phyloP scores from a whole-genome alignment of 495 filamentous ascomycete species.

The Chaetomidium leptoderma region DNA sequence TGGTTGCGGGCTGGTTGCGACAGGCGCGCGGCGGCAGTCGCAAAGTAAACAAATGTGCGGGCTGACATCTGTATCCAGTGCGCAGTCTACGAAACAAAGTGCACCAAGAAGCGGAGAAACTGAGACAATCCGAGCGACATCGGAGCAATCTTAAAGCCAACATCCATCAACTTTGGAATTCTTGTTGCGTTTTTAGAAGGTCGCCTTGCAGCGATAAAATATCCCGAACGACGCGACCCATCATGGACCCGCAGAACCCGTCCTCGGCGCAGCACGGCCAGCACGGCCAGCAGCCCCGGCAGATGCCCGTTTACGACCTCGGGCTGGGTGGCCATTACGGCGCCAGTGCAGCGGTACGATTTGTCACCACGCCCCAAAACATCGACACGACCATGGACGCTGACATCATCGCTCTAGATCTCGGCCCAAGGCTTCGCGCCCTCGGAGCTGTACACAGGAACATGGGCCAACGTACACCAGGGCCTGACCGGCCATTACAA shows the following conservation, averaged over 20 bases:
- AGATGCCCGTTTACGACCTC: slow-evolving; percentile 67
- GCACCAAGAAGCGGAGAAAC: slow-evolving; percentile 7
- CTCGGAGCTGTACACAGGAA: slow-evolving; percentile 83
- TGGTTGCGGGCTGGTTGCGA: slow-evolving; percentile 14
- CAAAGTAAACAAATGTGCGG: slow-evolving; percentile 32
- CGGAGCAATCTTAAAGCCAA: not conserved
- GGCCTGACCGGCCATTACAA: slow-evolving; percentile 88
- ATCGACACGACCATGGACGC: not conserved
- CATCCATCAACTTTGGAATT: not conserved
- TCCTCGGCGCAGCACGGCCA: slow-evolving; percentile 35
- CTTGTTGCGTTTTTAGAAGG: not conserved
- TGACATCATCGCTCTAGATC: slow-evolving; percentile 19
- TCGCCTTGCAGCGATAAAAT: slow-evolving; percentile 2
- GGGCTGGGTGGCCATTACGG: slow-evolving; percentile 85
- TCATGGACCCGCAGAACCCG: slow-evolving; percentile 49
- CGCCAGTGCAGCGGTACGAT: slow-evolving; percentile 74
- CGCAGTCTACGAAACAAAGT: not conserved
- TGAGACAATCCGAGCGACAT: slow-evolving; percentile 7
- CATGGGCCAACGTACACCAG: slow-evolving; percentile 97
- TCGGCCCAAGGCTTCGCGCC: slow-evolving; percentile 76
- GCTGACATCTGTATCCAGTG: not conserved
- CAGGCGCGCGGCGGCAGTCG: not conserved
- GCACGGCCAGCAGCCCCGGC: slow-evolving; percentile 42
- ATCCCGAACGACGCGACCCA: slow-evolving; percentile 8
- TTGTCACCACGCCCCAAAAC: not conserved